These are phyloP conservation scores for Dunaliella sp. DNA, from an alignment of 139 green algal species.

Conservation along the genomic window DNA sequence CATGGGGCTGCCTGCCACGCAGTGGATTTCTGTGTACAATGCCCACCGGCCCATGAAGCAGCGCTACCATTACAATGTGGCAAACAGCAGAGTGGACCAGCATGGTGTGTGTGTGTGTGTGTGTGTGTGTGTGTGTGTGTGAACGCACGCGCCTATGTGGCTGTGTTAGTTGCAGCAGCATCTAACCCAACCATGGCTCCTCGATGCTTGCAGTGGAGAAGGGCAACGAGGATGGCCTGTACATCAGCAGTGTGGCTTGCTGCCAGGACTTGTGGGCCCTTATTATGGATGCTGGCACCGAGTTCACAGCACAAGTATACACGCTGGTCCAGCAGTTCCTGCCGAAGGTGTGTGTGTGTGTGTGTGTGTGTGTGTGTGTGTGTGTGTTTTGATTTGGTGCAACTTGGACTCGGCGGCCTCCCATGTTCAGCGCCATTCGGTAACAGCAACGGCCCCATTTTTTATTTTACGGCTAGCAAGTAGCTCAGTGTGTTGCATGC, in stretches of 20 bases:
- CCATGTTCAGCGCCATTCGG: too few relatives aligned
- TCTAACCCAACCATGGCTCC: too few relatives aligned
- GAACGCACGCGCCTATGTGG: too few relatives aligned
- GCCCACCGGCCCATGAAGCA: conserved; percentile 98
- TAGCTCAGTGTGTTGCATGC: too few relatives aligned
- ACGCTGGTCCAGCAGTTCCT: conserved; percentile 86
- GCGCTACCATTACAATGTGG: conserved; percentile 99
- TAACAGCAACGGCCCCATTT: too few relatives aligned
- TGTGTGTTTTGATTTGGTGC: too few relatives aligned
- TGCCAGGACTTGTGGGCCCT: conserved; percentile 96
- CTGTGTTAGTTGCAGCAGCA: too few relatives aligned
- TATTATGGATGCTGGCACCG: conserved; percentile 80
- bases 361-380: not conserved
- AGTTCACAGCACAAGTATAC: conserved; percentile 89
- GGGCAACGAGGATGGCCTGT: conserved; percentile 96
- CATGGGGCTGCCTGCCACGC: conserved; percentile 91
- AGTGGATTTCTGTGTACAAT: conserved; percentile 99
- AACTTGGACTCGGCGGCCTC: too few relatives aligned
- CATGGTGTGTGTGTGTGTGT: conserved; percentile 37
- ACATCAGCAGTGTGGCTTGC: conserved; percentile 93
- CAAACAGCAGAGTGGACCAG: conserved; percentile 90
- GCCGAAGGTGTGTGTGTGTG: conserved; percentile 88
- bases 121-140: not conserved
- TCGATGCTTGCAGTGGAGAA: conserved; percentile 80
- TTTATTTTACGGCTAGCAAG: too few relatives aligned